Base-by-base conservation (phyloP, 2,329 filamentous ascomycete genomes). In the Neopestalotiopsis sp. region DNA sequence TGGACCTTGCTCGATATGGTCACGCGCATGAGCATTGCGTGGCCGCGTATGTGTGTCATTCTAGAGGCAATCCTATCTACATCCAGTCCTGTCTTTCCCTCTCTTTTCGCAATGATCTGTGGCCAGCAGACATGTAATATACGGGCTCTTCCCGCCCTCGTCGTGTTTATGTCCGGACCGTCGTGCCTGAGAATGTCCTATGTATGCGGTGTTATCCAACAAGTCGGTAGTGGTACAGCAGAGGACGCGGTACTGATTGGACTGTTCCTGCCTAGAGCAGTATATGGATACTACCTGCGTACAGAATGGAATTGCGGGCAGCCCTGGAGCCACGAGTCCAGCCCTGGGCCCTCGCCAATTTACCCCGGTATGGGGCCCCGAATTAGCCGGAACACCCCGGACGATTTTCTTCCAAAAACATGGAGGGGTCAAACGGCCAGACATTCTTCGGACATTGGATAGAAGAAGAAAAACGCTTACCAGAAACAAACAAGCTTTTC, bases 271-370 rank as follows among this genome's bases (percentile, higher is more conserved):
- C 63, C 49, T 56, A 32, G 10, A 24, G 30, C 28, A 66, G 58
- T 66, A 45, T 65, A 66, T 12, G 34, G 24, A 57, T 34, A 58
- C 40, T n/a, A 14, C 5, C 20, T 40, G 30, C 6, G 24, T 28
- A 34, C 24, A 30, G 4, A 34, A 32, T 17, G 14, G 32, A 40
- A 28, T n/a, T 32, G n/a, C 63, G 63, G 24, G 32, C 17, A 12
- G 14, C 12, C 65, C 20, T 60, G 9, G 34, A 59, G 65, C 65
- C 65, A 67, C 56, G 52, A 67, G 65, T 32, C 38, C 57, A 61
- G 17, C 32, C 45, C 45, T 52, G 45, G 45, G 17, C 13, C 24
- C 17, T 40, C 32, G 32, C 56, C 40, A 56, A 57, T 67, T 60
- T 67, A 60, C n/a, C 65, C 65, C 42, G 30, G 42, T 57, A 57